Evolutionary conservation across 2,329 filamentous ascomycete species (phyloP), one percentile per base, ranked within the genome.

Genomic region (Paecilomyces sp.): DNA sequence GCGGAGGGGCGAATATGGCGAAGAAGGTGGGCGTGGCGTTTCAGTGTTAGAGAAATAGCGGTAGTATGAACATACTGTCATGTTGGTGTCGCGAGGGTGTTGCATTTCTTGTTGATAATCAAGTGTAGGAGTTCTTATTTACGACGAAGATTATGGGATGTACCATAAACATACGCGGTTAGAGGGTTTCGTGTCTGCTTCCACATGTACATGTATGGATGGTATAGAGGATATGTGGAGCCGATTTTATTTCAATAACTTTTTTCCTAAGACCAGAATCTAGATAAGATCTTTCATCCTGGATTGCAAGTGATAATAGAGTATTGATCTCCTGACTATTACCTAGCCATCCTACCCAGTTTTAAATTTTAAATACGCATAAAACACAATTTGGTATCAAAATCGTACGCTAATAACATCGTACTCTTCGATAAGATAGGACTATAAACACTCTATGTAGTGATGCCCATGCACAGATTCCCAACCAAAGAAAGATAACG

Each of bases 1-100:
- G 91, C 3, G 88, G 88, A n/a, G 93, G 94, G 2, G 84, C 85
- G 57, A 96, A 89, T 69, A 84, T 90, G 67, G 91, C 95, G 15
- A 89, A 89, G 75, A 94, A 88, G 72, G 78, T 83, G 3, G 88
- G 89, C 0, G 86, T 95, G 18, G 88, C 88, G 0, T 96, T 96
- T 73, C 90, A 95, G 71, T 93, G 90, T 71, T 94, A 71, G 18
- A 18, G 18, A 7, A n/a, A 18, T 6, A 41, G 15, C 6, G 41
- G 6, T n/a, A 11, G n/a, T 8, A 18, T 47, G n/a, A 7, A 22
- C 2, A 22, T 22, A 8, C 5, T 47, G 31, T 11, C 31, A 3
- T 33, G 6, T 33, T 33, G 7, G 11, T 33, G 31, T 33, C 25
- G 25, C 25, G 6, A 4, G 25, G 25, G 3, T 2, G 25, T 28